These are phyloP conservation scores for Triangularia setosa DNA, from an alignment of 2,329 filamentous ascomycete species.

Conservation along the genomic window DNA sequence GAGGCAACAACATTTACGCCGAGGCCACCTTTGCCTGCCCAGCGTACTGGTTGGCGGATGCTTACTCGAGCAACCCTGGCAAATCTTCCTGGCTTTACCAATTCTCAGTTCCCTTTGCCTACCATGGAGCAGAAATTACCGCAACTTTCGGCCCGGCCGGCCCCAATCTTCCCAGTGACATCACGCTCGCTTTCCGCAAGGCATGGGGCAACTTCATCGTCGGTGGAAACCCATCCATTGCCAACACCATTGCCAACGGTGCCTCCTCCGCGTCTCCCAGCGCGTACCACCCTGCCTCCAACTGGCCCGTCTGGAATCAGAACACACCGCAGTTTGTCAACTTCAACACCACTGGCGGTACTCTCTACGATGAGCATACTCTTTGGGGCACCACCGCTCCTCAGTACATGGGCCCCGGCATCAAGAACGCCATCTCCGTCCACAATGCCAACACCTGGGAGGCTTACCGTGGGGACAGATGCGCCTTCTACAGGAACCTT, in stretches of 20 bases:
- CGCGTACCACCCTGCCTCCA: constrained; percentile 13
- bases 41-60: constrained; percentile 51
- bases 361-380: neutral
- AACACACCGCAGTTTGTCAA: constrained; percentile 18
- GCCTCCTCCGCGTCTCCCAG: constrained; percentile 3
- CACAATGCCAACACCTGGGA: constrained; percentile 24
- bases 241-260: constrained; percentile 21
- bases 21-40: constrained; percentile 55
- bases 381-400: constrained; percentile 18
- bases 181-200: constrained; percentile 21
- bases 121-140: constrained; percentile 37
- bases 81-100: constrained; percentile 45
- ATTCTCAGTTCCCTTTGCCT: constrained; percentile 40
- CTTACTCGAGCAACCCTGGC: constrained; percentile 34
- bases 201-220: constrained; percentile 26
- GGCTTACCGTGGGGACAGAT: constrained; percentile 24
- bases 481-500: constrained; percentile 23
- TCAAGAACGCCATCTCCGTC: constrained; percentile 21
- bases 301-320: constrained; percentile 23
- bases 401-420: constrained; percentile 15
- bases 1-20: constrained; percentile 49
- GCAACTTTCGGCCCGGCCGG: constrained; percentile 34
- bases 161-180: constrained; percentile 22
- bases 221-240: constrained; percentile 22
- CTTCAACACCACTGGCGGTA: constrained; percentile 26